A percentile compares a stretch with the other conserved stretches of the same genome.
These are phyloP conservation scores for Bipolaris bicolor DNA, from an alignment of 2,329 filamentous ascomycete genomes.

Conservation along the genomic window DNA sequence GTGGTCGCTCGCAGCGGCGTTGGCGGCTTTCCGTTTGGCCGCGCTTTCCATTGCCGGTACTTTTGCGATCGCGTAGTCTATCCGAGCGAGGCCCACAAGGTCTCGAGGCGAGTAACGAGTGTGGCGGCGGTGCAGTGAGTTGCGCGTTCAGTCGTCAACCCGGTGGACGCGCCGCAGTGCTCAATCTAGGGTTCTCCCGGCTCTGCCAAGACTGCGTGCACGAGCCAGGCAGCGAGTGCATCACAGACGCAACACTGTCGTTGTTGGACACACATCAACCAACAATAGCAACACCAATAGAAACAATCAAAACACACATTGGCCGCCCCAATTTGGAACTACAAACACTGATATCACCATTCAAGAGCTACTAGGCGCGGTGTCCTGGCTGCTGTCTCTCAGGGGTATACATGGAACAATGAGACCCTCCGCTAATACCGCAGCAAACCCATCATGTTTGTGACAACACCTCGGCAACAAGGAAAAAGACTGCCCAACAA, in stretches of 20 bases:
- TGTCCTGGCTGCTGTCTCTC: slow-evolving; percentile 28
- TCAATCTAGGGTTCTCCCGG: slow-evolving; percentile 17
- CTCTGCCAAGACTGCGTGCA: slow-evolving; percentile 17
- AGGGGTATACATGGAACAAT: slow-evolving; percentile 40
- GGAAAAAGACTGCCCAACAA: background rate
- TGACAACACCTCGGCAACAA: slow-evolving; percentile 14
- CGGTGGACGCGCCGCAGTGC: slow-evolving; percentile 30
- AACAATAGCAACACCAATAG: background rate
- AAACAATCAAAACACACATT: background rate
- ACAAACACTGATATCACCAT: slow-evolving; percentile 15
- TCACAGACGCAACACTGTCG: slow-evolving; percentile 6
- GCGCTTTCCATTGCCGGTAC: slow-evolving; percentile 50
- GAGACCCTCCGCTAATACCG: slow-evolving; percentile 29
- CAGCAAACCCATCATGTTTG: slow-evolving; percentile 30
- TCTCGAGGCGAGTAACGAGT: slow-evolving; percentile 21
- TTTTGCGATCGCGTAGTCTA: slow-evolving; percentile 41
- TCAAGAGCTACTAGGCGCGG: slow-evolving; percentile 17
- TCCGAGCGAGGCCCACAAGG: slow-evolving; percentile 24
- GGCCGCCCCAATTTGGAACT: background rate
- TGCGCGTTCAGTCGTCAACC: slow-evolving; percentile 36
- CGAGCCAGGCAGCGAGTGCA: slow-evolving; percentile 4
- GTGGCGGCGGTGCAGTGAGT: slow-evolving; percentile 42
- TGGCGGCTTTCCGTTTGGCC: slow-evolving; percentile 63
- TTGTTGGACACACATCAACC: slow-evolving; percentile 3
- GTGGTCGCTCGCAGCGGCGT: slow-evolving; percentile 56